These are phyloP conservation scores for Peronospora tabacina DNA, from an alignment of 352 stramenopile species.

Conservation along the genomic window DNA sequence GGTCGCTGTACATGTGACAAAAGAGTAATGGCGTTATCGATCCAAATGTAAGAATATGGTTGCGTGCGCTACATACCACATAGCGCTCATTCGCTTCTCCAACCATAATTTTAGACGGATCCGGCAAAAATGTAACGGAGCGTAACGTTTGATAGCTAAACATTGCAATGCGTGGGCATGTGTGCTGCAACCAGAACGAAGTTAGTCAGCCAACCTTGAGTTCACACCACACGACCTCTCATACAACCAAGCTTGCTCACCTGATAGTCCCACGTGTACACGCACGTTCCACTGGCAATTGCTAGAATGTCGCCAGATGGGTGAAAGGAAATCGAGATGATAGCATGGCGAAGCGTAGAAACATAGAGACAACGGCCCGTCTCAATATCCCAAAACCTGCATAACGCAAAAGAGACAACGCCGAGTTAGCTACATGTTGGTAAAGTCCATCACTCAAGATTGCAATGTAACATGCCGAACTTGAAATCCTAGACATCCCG, in stretches of 20 bases:
- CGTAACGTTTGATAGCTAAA: slow-evolving; percentile 88
- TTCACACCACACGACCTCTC: neutral
- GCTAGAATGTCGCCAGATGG: slow-evolving; percentile 90
- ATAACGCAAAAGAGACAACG: neutral
- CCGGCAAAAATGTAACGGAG: slow-evolving; percentile 90
- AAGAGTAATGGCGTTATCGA: slow-evolving; percentile 2
- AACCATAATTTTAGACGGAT: slow-evolving; percentile 89
- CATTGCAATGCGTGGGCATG: slow-evolving; percentile 76
- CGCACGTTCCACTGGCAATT: slow-evolving; percentile 90
- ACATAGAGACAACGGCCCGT: slow-evolving; percentile 90
- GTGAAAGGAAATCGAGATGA: slow-evolving; percentile 97
- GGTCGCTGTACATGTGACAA: slow-evolving; percentile 37
- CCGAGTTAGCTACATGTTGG: neutral
- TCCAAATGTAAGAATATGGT: neutral
- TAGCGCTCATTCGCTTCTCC: slow-evolving; percentile 90
- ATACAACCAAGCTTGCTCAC: slow-evolving; percentile 44
- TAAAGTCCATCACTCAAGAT: neutral
- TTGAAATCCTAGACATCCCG: slow-evolving; percentile 95
- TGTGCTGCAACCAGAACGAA: slow-evolving; percentile 38
- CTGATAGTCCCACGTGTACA: slow-evolving; percentile 95
- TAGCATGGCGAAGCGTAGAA: slow-evolving; percentile 89
- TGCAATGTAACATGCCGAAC: slow-evolving; percentile 49
- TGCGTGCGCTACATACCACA: slow-evolving; percentile 36
- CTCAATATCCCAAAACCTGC: slow-evolving; percentile 84
- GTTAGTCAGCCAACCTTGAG: neutral